Evolutionary conservation across 2,329 filamentous ascomycete species (phyloP), one percentile per base, ranked within the genome.

Genomic region (Aspergillus chevalieri): DNA sequence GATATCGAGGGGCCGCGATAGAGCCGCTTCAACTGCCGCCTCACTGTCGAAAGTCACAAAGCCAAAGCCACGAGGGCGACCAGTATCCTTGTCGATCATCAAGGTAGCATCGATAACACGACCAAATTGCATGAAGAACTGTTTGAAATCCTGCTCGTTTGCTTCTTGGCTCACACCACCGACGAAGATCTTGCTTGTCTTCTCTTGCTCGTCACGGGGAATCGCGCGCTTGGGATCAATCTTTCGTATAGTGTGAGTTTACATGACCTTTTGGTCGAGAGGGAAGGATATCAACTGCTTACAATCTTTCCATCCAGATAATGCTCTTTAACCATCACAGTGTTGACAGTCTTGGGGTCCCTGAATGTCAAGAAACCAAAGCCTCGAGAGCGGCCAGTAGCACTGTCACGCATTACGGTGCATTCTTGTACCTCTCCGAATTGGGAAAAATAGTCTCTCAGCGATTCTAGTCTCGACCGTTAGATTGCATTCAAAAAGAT

Each of bases 41-140:
- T 98, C 93, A 58, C 86, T 94, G 71, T 98, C 93, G 61, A 98
- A 98, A 0, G 93, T 98, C 47, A 98, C 93, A 68, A 98, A 98
- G 12, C 93, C 93, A 64, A 98, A 98, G 1, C 93, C 93, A 65
- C 93, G 82, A 2, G 93, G 93, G 38, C 93, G 83, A n/a, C 93
- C 93, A 1, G 93, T 98, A 69, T 98, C 93, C 73, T 98, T 98
- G 69, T 98, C 93, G 84, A 98, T 98, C 93, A 98, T 98, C 2
- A 98, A 82, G 0, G 93, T 98, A 2, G 93, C 93, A 72, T 98
- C 93, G 36, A 98, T 86, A 17, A 98, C 93, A 53, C 92, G 85
- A 24, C 93, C 93, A 62, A 97, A 98, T 64, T 95, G 89, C 64
- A 87, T 89, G 74, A 98, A 98, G 73, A 95, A 98, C 52, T 93